Percentiles rank a stretch among this genome's conserved stretches.
Evolutionary conservation across 2,329 filamentous ascomycete species (phyloP).

Genomic region (Coniochaeta sp.): DNA sequence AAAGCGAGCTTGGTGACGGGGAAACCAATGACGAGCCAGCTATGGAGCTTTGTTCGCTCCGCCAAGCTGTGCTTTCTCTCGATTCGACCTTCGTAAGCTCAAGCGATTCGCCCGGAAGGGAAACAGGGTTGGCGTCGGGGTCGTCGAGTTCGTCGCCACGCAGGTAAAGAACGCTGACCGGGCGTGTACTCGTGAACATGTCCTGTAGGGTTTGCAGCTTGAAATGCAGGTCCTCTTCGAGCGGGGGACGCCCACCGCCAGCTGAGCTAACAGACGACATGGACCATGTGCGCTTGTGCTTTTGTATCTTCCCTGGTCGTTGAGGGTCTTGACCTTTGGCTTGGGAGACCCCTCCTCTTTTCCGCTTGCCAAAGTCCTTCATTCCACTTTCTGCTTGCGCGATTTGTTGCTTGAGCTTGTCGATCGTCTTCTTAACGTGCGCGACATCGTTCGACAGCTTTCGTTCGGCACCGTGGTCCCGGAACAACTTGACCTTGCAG

Average conservation of each 20-base stretch:
- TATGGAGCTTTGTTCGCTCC: slow-evolving; percentile 49
- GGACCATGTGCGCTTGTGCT: slow-evolving; percentile 93
- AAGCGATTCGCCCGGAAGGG: slow-evolving; percentile 58
- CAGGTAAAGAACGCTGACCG: slow-evolving; percentile 70
- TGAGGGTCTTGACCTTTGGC: slow-evolving; percentile 39
- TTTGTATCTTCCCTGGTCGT: slow-evolving; percentile 73
- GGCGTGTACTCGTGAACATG: slow-evolving; percentile 80
- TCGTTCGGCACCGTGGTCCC: slow-evolving; percentile 89
- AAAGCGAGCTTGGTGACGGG: slow-evolving; percentile 58
- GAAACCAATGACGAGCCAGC: slow-evolving; percentile 56
- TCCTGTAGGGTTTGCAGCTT: slow-evolving; percentile 75
- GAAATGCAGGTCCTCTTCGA: slow-evolving; percentile 70
- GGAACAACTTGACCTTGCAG: slow-evolving; percentile 95
- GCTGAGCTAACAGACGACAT: slow-evolving; percentile 72
- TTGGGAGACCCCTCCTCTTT: slow-evolving; percentile 40
- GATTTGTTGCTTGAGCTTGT: slow-evolving; percentile 93
- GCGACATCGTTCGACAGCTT: slow-evolving; percentile 92
- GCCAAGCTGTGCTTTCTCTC: slow-evolving; percentile 42
- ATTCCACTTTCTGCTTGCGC: slow-evolving; percentile 63
- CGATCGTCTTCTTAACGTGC: slow-evolving; percentile 93
- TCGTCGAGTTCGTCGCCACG: slow-evolving; percentile 72
- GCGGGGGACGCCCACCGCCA: slow-evolving; percentile 37
- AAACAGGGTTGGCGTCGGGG: slow-evolving; percentile 70
- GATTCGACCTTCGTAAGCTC: slow-evolving; percentile 49
- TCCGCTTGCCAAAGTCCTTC: slow-evolving; percentile 60